Base-by-base conservation (phyloP, 768 basidiomycete species). In the Zangia roseola region DNA sequence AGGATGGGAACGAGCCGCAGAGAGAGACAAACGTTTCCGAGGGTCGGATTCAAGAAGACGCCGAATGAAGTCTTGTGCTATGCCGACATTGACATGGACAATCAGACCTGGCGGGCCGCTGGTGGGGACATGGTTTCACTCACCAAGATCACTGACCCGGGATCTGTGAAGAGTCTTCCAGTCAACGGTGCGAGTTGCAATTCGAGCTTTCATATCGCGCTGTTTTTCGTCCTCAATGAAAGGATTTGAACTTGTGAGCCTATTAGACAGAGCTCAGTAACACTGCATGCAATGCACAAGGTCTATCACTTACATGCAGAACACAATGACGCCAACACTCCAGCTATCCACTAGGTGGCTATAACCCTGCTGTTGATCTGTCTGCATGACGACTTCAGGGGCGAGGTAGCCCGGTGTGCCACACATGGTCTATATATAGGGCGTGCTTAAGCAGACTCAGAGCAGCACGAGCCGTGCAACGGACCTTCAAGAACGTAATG, bases 331-430 rank as follows among this genome's bases (percentile, higher is more conserved):
- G 6, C 97, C 95, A 10, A 94, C 81, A 39, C 91, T 94, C 94
- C 94, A 99, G 54, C 91, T 92, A 63, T 99, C 97, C 42, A 98
- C 97, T 17, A 88, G 72, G 49, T 85, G 81, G 60, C 88, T 85
- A 61, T 99, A 98, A 3, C 94, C 94, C 47, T 17, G 80, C 72
- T 24, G 60, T 24, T 75, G 69, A 36, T 77, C 72, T 5, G 60
- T 42, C 53, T 86, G 84, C 53, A 71, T 72, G 41, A 97, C 88
- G 26, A 99, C 91, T 58, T 97, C 94, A 1, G 92, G 92, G 1
- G 93, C 94, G 6, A 97, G 83, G 64, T 97, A 97, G 56, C 82
- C 84, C 0, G 95, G 95, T 0, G 97, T 99, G 5, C 95, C 95
- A 58, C 95, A 97, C 88, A 94, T 91, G 0, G 94, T 95, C 82